Conservation (phyloP, 805 yeast genomes). For the Pichia deserticola region DNA sequence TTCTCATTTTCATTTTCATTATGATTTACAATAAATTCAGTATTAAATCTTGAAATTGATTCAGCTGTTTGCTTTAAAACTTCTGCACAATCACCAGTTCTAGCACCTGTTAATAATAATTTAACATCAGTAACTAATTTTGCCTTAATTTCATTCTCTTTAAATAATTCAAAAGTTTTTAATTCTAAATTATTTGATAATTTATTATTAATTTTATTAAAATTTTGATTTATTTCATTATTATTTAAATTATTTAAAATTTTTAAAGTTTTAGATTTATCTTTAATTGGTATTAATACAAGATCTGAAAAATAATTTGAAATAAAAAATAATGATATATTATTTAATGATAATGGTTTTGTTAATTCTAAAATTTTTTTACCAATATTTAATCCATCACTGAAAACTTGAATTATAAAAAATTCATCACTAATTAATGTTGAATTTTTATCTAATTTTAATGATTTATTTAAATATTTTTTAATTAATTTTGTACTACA, state of each 20-base stretch:
- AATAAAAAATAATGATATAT: slow-evolving; percentile 52
- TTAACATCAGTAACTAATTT: slow-evolving; percentile 32
- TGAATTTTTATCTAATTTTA: slow-evolving; percentile 31
- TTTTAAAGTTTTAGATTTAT: slow-evolving; percentile 37
- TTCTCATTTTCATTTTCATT: too few relatives aligned
- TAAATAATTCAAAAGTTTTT: slow-evolving; percentile 31
- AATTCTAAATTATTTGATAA: slow-evolving; percentile 21
- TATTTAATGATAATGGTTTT: slow-evolving; percentile 48
- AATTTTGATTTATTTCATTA: neutral
- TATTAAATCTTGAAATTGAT: slow-evolving; percentile 21
- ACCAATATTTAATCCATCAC: slow-evolving; percentile 50
- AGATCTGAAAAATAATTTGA: slow-evolving; percentile 59
- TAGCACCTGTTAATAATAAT: slow-evolving; percentile 51
- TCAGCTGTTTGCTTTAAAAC: slow-evolving; percentile 39
- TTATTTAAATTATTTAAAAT: slow-evolving; percentile 31
- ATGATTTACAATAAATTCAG: slow-evolving; percentile 3
- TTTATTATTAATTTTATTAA: neutral
- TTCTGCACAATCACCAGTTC: slow-evolving; percentile 38
- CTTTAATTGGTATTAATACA: slow-evolving; percentile 46
- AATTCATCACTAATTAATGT: slow-evolving; percentile 38
- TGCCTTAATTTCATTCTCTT: slow-evolving; percentile 36
- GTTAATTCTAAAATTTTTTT: slow-evolving; percentile 50
- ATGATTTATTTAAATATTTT: slow-evolving; percentile 32
- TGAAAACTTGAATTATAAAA: slow-evolving; percentile 50
- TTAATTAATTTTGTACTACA: slow-evolving; percentile 36